Percentiles rank a stretch among this genome's conserved stretches.
These are phyloP conservation scores for Psilocybe tampanensis DNA, from an alignment of 768 basidiomycete species.

Conservation along the genomic window DNA sequence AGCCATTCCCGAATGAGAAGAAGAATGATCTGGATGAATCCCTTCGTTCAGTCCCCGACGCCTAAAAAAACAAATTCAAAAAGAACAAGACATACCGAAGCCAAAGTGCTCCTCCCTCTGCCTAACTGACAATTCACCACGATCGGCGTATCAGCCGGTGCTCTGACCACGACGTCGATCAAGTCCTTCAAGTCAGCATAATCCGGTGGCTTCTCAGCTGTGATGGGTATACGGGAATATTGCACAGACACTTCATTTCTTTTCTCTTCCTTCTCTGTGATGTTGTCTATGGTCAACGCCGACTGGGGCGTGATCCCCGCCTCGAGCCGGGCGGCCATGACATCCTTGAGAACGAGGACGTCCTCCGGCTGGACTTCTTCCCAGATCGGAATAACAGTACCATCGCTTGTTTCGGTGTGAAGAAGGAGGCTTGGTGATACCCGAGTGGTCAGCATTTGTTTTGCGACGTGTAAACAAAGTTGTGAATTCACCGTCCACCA, in stretches of 20 bases:
- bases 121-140: conserved; percentile 97
- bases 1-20: conserved; percentile 87
- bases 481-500: conserved; percentile 65
- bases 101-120: conserved; percentile 86
- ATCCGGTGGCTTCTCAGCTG: conserved; percentile 83
- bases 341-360: conserved; percentile 83
- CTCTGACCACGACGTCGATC: conserved; percentile 75
- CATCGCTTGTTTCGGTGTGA: conserved; percentile 87
- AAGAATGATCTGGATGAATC: conserved; percentile 63
- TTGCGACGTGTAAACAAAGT: not conserved
- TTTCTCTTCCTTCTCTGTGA: not conserved
- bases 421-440: conserved; percentile 65
- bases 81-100: conserved; percentile 59
- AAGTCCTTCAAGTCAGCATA: conserved; percentile 75
- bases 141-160: conserved; percentile 73
- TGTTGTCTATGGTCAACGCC: not conserved
- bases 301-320: not conserved
- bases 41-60: not conserved
- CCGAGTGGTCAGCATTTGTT: not conserved
- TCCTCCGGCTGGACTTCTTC: conserved; percentile 77
- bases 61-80: not conserved
- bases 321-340: conserved; percentile 68
- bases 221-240: conserved; percentile 78
- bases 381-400: conserved; percentile 92
- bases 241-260: not conserved